These are phyloP conservation scores for Vanrija pseudolonga DNA, from an alignment of 1,284 basidiomycete genomes.

Conservation along the genomic window DNA sequence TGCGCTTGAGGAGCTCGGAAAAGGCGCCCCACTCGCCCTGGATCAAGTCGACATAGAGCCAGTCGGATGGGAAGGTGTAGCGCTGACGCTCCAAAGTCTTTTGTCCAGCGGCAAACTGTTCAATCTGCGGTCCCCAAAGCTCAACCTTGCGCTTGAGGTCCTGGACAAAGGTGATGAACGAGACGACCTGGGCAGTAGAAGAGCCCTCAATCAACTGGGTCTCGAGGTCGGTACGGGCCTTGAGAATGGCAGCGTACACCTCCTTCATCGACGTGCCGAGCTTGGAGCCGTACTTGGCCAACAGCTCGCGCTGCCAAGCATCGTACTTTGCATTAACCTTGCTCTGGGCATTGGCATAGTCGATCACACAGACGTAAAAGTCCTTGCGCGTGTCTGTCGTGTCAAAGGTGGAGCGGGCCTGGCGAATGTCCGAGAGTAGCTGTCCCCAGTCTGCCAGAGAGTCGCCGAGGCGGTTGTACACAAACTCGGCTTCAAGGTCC, in stretches of 20 bases:
- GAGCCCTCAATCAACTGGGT: slow-evolving; percentile 68
- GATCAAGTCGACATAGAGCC: slow-evolving; percentile 97
- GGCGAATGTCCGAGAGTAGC: slow-evolving; percentile 91
- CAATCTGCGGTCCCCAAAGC: slow-evolving; percentile 95
- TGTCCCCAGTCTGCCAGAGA: slow-evolving; percentile 91
- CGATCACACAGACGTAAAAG: slow-evolving; percentile 89
- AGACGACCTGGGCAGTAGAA: slow-evolving; percentile 90
- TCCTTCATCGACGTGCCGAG: slow-evolving; percentile 93
- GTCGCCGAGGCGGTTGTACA: slow-evolving; percentile 89
- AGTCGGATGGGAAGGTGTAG: slow-evolving; percentile 94
- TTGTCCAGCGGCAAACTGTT: slow-evolving; percentile 87
- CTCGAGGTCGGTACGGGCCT: slow-evolving; percentile 91
- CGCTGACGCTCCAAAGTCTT: slow-evolving; percentile 95
- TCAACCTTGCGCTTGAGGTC: slow-evolving; percentile 96
- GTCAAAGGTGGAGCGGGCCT: slow-evolving; percentile 92
- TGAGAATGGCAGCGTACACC: slow-evolving; percentile 85
- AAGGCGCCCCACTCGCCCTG: slow-evolving; percentile 98
- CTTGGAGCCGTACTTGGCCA: slow-evolving; percentile 86
- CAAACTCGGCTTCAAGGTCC: slow-evolving; percentile 95
- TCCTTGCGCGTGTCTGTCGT: slow-evolving; percentile 88
- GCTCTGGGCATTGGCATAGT: slow-evolving; percentile 96
- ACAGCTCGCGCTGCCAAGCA: slow-evolving; percentile 91
- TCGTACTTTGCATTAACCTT: slow-evolving; percentile 99
- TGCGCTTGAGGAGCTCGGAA: slow-evolving; percentile 94
- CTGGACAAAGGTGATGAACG: slow-evolving; percentile 98